A percentile compares a stretch with the other conserved stretches of the same genome.
These are phyloP conservation scores for Xylaria flabelliformis DNA, from an alignment of 495 filamentous ascomycete genomes.

Conservation along the genomic window DNA sequence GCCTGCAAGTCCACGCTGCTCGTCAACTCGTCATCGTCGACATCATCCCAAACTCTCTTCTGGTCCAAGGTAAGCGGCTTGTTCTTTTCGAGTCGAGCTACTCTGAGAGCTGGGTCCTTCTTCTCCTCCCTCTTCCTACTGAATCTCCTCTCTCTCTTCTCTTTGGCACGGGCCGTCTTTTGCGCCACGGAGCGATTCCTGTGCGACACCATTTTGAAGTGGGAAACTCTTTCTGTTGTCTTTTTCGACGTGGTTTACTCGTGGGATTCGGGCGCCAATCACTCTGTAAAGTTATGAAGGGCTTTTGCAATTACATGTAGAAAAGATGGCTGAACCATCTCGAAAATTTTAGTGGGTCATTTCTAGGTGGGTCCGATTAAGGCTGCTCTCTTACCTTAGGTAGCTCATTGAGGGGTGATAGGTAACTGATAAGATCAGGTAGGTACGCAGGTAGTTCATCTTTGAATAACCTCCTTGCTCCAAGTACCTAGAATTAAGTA, in stretches of 20 bases:
- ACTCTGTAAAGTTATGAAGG: neutral
- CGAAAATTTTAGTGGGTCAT: slow-evolving; percentile 28
- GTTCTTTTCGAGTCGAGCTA: slow-evolving; percentile 75
- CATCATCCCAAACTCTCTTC: slow-evolving; percentile 92
- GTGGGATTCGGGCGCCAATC: neutral
- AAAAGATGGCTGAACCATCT: slow-evolving; percentile 12
- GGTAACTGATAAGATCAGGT: neutral
- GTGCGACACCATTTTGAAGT: slow-evolving; percentile 24
- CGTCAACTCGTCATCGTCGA: slow-evolving; percentile 78
- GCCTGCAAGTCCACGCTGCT: slow-evolving; percentile 79
- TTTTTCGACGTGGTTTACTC: neutral
- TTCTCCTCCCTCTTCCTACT: slow-evolving; percentile 81
- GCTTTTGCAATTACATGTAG: neutral
- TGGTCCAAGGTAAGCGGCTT: slow-evolving; percentile 83
- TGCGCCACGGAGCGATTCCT: slow-evolving; percentile 51
- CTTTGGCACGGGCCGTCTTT: slow-evolving; percentile 74
- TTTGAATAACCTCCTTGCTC: too few species aligned
- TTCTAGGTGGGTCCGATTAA: neutral
- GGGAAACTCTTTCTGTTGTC: neutral
- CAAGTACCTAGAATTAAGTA: neutral
- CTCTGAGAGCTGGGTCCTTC: slow-evolving; percentile 77
- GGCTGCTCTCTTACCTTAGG: too few species aligned
- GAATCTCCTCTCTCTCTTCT: slow-evolving; percentile 78
- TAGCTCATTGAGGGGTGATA: slow-evolving; percentile 12
- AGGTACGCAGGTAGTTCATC: too few species aligned